phyloP scores from a whole-genome alignment of 345 rosid species.

The Hibiscus tridactylites region DNA sequence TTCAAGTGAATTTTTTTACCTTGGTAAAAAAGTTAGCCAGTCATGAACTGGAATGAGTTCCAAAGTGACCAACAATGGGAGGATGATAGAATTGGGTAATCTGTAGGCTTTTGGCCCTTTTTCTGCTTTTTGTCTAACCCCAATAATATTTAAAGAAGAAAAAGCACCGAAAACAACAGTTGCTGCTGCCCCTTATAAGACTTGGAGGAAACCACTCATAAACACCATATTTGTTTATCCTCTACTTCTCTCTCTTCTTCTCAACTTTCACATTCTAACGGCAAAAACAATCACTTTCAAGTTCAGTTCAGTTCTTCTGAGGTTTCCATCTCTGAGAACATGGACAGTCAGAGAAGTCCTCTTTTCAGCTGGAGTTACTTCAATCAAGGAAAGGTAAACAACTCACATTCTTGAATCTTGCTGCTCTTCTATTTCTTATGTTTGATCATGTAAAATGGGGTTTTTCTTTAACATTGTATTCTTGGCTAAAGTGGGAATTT shows the following conservation, averaged over 20 bases:
- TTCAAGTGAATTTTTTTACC: not conserved
- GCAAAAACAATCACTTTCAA: not conserved
- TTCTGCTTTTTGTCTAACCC: slow-evolving; percentile 32
- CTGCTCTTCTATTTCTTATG: not conserved
- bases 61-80: not conserved
- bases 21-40: not conserved
- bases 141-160: not conserved
- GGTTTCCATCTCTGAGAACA: slow-evolving; percentile 11
- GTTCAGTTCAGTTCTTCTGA: not conserved
- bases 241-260: not conserved
- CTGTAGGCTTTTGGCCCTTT: slow-evolving; percentile 31
- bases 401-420: not conserved
- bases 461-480: not conserved
- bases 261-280: not conserved
- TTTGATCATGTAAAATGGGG: not conserved
- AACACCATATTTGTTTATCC: slow-evolving; percentile 12
- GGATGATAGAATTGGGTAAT: not conserved
- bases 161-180: slow-evolving; percentile 1
- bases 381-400: slow-evolving; percentile 71
- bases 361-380: slow-evolving; percentile 50
- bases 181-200: slow-evolving; percentile 24
- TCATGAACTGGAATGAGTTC: not conserved
- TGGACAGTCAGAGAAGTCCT: slow-evolving; percentile 58
- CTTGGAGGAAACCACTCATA: slow-evolving; percentile 18
- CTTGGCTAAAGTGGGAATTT: slow-evolving; percentile 12